phyloP scores from a whole-genome alignment of 768 basidiomycete genomes.

The Mycena polygramma region DNA sequence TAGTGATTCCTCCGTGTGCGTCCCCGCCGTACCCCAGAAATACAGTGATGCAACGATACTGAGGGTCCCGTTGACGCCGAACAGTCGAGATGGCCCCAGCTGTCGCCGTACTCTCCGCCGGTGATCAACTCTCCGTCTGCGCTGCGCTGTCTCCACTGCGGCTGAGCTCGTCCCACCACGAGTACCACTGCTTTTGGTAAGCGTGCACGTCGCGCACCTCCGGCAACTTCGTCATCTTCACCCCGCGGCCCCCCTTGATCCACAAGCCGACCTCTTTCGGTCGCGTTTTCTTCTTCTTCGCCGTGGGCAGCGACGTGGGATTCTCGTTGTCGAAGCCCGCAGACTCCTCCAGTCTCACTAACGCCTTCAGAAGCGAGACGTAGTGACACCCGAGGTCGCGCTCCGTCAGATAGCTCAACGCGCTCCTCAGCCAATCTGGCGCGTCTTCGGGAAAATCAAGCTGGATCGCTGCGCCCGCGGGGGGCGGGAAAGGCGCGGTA shows the following conservation, averaged over 20 bases:
- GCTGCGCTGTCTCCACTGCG: not conserved
- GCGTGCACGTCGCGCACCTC: not conserved
- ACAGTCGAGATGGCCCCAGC: not conserved
- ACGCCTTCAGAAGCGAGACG: not conserved
- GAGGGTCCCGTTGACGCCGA: not conserved
- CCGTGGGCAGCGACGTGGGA: not conserved
- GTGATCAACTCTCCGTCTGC: not conserved
- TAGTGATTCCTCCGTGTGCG: not conserved
- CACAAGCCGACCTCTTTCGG: not conserved
- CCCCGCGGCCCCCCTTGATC: not conserved
- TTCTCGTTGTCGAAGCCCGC: not conserved
- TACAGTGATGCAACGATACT: not conserved
- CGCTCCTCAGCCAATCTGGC: not conserved
- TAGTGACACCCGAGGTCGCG: not conserved
- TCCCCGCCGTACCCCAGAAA: not conserved
- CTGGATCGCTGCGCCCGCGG: not conserved
- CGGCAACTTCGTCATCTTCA: not conserved
- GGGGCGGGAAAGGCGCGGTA: no score
- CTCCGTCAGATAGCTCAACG: not conserved
- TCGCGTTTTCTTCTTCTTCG: not conserved
- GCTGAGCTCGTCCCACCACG: not conserved
- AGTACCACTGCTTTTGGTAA: not conserved
- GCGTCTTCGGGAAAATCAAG: not conserved
- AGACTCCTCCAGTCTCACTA: not conserved
- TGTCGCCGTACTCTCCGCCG: not conserved